Evolutionary conservation across 2,329 filamentous ascomycete genomes (phyloP), one percentile per base, ranked within the genome.

Genomic region (Cladosporium sphaerospermum): DNA sequence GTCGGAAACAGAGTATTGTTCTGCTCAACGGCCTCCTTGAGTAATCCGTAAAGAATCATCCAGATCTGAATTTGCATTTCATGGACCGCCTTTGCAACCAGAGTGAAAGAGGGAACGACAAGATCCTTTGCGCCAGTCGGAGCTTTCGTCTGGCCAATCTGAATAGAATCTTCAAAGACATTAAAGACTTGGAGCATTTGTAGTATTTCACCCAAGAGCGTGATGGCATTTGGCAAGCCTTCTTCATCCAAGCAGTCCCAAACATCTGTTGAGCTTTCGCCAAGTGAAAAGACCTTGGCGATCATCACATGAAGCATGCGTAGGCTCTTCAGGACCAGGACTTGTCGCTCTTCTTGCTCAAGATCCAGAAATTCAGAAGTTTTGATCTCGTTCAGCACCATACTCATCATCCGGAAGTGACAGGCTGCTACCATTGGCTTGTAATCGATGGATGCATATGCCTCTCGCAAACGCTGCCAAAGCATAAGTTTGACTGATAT

Each of bases 401-500:
- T 85, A 66, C 95, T 89, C 45, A 97, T 88, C 59, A 88, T 89
- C 60, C 87, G 85, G 31, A 99, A 75, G 56, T 88, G 82, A 69
- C 91, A 97, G 0, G 88, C 95, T 31, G 96, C 83, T 11, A 93
- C 84, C 68, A 96, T 96, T 0, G 92, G 90, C 0, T 82, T 75
- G 62, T 96, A 96, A 7, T 87, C 81, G 56, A 99, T 95, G 7
- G 80, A 81, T 49, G 84, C 79, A 64, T 99, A 99, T 0, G 93
- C 92, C 58, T 93, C 87, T 36, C 89, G 85, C n/a, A 99, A 78
- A 47, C 89, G 84, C 57, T 87, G 85, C 93, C 93, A 99, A 1
- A 99, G 76, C 58, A 93, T 90, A 1, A 97, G 74, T 34, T 89
- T 84, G 47, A 97, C 74, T 50, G 91, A 89, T 1, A 90, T 86